Percentiles rank a stretch among this genome's conserved stretches.
Evolutionary conservation across 2,329 filamentous ascomycete genomes (phyloP).

Genomic region (Diaporthe destruens): DNA sequence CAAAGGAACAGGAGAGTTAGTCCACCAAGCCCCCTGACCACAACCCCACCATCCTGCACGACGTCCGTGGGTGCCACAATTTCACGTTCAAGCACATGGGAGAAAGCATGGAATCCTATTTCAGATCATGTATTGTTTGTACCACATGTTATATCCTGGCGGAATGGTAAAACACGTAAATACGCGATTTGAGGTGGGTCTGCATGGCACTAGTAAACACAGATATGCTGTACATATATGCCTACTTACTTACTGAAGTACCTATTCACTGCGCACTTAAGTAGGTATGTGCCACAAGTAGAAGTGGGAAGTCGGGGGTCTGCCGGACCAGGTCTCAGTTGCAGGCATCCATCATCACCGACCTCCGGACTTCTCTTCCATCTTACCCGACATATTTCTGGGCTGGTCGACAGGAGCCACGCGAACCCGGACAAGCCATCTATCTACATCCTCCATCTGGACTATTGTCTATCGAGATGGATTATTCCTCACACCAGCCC

Average conservation of each 20-base stretch:
- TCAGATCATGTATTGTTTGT: background rate
- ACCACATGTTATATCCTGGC: background rate
- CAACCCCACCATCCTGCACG: background rate
- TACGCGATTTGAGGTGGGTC: background rate
- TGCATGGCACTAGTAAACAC: background rate
- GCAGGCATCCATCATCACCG: slow-evolving; percentile 12
- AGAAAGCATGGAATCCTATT: no score
- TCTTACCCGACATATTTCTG: slow-evolving; percentile 24
- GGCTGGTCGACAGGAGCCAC: background rate
- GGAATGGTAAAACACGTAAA: background rate
- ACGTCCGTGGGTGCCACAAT: background rate
- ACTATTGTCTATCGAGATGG: slow-evolving; percentile 6
- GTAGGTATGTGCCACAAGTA: no score
- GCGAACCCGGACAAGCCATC: slow-evolving; percentile 10
- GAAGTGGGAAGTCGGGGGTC: background rate
- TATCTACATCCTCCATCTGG: slow-evolving; percentile 5
- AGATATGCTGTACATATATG: no score
- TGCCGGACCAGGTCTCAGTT: slow-evolving; percentile 2
- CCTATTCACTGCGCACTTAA: no score
- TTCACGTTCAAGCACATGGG: no score
- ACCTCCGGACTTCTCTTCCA: slow-evolving; percentile 20
- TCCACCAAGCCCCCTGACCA: background rate
- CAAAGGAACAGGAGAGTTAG: background rate
- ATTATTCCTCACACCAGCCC: background rate
- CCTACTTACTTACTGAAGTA: no score